Percentiles rank a stretch among this genome's conserved stretches.
phyloP scores from a whole-genome alignment of 169 alveolate species.

The Eimeria maxima region DNA sequence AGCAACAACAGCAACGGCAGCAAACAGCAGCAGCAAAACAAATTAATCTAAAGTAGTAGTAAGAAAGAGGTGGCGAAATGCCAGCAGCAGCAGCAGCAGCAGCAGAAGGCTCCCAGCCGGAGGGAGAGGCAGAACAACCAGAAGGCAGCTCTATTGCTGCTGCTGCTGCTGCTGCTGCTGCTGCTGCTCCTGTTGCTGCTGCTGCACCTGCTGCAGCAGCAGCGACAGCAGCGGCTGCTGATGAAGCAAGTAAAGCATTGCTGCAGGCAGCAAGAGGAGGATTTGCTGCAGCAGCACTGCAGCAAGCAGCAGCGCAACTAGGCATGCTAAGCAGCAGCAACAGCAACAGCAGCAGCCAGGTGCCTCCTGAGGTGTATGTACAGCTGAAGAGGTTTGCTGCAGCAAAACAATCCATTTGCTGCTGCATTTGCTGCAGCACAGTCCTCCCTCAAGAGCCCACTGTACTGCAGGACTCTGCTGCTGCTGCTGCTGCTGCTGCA shows the following conservation, averaged over 20 bases:
- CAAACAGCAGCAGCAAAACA: slow-evolving; percentile 5
- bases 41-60: no score
- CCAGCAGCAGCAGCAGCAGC: no score
- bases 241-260: neutral
- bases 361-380: neutral
- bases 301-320: slow-evolving; percentile 26
- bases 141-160: neutral
- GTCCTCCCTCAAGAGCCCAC: neutral
- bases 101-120: neutral
- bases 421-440: slow-evolving; percentile 18
- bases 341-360: slow-evolving; percentile 23
- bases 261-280: slow-evolving; percentile 8
- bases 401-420: neutral
- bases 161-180: slow-evolving; percentile 4
- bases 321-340: neutral
- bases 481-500: slow-evolving; percentile 5
- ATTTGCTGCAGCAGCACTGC: slow-evolving; percentile 32
- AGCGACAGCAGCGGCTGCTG: neutral
- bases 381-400: neutral
- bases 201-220: neutral
- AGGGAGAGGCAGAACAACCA: neutral
- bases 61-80: no score
- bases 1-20: neutral
- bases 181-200: slow-evolving; percentile 31
- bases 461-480: neutral